phyloP scores from a whole-genome alignment of 805 yeast species.

The Lipomyces mesembrius region DNA sequence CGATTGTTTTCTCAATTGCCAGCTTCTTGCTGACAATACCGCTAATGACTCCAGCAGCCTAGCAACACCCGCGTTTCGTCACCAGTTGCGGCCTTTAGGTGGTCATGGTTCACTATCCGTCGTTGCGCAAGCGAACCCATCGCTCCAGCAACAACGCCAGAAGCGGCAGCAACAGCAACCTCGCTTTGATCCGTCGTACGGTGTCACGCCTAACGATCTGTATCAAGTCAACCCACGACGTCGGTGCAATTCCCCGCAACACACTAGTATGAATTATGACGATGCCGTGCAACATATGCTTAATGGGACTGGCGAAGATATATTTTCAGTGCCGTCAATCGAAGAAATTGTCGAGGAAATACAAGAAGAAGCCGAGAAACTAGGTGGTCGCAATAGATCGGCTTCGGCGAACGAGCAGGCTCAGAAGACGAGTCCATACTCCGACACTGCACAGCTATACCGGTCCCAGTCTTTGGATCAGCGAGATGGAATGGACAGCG shows the following conservation, averaged over 20 bases:
- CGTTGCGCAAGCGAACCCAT: background rate
- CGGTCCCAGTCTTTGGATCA: background rate
- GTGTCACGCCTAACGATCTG: slow-evolving; percentile 5
- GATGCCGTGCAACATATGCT: background rate
- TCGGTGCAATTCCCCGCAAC: background rate
- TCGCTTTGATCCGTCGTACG: background rate
- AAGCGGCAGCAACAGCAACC: background rate
- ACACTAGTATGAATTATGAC: background rate
- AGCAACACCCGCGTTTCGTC: slow-evolving; percentile 6
- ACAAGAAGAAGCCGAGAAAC: slow-evolving; percentile 26
- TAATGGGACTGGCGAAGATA: slow-evolving; percentile 5
- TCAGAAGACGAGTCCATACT: background rate
- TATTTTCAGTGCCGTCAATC: slow-evolving; percentile 23
- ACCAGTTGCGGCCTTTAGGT: slow-evolving; percentile 3
- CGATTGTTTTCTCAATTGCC: slow-evolving; percentile 20
- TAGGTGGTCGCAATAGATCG: background rate
- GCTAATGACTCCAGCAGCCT: background rate
- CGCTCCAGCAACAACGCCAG: background rate
- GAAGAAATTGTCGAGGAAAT: slow-evolving; percentile 34
- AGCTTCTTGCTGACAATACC: slow-evolving; percentile 4
- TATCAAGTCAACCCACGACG: background rate
- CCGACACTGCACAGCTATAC: background rate
- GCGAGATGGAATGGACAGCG: background rate
- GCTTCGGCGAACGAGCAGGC: background rate
- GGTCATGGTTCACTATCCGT: background rate